Percentiles rank a stretch among this genome's conserved stretches.
Conservation (phyloP, 2,329 filamentous ascomycete genomes). For the Penicillium rolfsii region DNA sequence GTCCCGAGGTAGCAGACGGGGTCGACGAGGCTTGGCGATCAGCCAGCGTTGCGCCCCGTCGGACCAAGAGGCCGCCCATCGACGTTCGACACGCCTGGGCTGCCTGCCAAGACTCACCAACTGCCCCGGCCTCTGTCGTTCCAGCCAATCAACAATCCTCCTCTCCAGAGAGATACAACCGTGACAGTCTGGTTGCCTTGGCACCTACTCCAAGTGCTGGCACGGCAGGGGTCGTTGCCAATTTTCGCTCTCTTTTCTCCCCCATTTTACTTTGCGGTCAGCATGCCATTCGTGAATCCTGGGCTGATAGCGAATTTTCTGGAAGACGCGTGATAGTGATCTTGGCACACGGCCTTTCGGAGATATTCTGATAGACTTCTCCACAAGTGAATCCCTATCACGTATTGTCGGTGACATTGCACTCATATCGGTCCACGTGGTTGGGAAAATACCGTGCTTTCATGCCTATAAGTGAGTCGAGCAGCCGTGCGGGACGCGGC, state of each 20-base stretch:
- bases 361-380: background rate
- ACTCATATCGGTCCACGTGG: background rate
- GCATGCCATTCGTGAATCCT: background rate
- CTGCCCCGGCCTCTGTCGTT: background rate
- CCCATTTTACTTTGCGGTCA: background rate
- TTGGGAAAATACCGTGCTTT: background rate
- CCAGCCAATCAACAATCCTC: conserved; percentile 2
- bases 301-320: conserved; percentile 5
- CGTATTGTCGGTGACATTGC: background rate
- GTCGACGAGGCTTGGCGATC: conserved; percentile 6
- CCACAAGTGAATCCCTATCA: background rate
- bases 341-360: background rate
- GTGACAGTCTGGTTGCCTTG: background rate
- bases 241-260: background rate
- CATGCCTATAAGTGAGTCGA: background rate
- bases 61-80: too few species aligned
- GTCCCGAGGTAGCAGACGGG: background rate
- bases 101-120: conserved; percentile 11
- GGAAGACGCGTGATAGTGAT: background rate
- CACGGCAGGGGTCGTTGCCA: background rate
- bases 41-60: conserved; percentile 9
- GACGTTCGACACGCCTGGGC: background rate
- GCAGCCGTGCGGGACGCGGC: background rate
- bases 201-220: background rate
- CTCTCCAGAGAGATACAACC: background rate